Evolutionary conservation across 2,329 filamentous ascomycete genomes (phyloP).

Genomic region (Aspergillus puulaauensis): DNA sequence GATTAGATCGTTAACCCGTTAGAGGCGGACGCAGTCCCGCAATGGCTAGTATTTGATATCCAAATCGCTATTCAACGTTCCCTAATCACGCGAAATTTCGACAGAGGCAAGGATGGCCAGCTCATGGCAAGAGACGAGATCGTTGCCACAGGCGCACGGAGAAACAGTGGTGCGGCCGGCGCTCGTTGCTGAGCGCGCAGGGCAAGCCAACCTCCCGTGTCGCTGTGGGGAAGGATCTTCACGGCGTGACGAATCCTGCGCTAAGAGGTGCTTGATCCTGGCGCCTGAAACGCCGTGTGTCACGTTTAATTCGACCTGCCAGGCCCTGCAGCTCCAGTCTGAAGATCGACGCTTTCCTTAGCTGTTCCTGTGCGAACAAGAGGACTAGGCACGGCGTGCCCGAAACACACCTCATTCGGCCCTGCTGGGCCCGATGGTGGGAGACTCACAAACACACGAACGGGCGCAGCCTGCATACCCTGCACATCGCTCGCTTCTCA

Average conservation of each 20-base stretch:
- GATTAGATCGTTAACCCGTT: neutral
- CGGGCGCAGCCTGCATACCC: too few relatives aligned
- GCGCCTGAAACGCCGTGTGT: neutral
- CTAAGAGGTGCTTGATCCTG: conserved; percentile 1
- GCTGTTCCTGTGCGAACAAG: too few relatives aligned
- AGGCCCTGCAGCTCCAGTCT: neutral
- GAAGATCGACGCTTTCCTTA: neutral
- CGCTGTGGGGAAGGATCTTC: conserved; percentile 8
- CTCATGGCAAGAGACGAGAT: neutral
- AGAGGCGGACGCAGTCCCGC: neutral
- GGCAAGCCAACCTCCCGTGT: neutral
- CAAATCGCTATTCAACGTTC: too few relatives aligned
- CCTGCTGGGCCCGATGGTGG: too few relatives aligned
- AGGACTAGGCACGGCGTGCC: too few relatives aligned
- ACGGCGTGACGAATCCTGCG: conserved; percentile 3
- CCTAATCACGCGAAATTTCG: neutral
- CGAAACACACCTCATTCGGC: neutral
- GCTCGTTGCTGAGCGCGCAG: neutral
- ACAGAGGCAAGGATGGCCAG: neutral
- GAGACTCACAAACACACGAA: too few relatives aligned
- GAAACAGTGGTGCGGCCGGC: conserved; percentile 5
- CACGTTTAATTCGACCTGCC: conserved; percentile 5
- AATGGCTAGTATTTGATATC: neutral
- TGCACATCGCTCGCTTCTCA: too few relatives aligned
- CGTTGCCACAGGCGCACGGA: too few relatives aligned